Evolutionary conservation across 129 eudicot genomes (phyloP).

Genomic region (Flaveria linearis): DNA sequence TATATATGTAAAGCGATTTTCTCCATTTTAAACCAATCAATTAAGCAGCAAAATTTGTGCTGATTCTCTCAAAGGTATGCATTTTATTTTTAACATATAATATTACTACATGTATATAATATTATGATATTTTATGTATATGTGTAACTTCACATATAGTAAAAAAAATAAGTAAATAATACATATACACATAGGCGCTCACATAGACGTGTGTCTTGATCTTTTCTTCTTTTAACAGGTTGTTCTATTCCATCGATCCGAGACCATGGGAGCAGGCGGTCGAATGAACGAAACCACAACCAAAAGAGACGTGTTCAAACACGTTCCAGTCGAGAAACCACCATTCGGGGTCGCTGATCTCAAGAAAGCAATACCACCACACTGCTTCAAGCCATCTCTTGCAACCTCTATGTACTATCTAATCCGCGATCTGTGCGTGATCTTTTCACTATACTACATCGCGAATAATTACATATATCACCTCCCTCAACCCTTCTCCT

Average conservation of each 20-base stretch:
- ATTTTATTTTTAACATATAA: background rate
- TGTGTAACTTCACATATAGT: no score
- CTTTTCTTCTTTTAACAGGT: background rate
- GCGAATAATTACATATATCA: slow-evolving; percentile 33
- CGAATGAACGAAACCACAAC: slow-evolving; percentile 25
- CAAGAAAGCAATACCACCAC: slow-evolving; percentile 44
- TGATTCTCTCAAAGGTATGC: background rate
- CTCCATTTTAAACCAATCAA: background rate
- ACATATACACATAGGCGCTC: no score
- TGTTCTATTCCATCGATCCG: background rate
- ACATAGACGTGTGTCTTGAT: background rate
- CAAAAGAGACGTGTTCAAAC: slow-evolving; percentile 13
- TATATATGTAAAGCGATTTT: background rate
- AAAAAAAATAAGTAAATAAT: no score
- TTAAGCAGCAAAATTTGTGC: background rate
- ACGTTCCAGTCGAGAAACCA: slow-evolving; percentile 36
- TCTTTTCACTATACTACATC: slow-evolving; percentile 28
- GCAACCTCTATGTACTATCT: slow-evolving; percentile 28
- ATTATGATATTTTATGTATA: no score
- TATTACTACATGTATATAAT: no score
- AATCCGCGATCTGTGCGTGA: slow-evolving; percentile 18
- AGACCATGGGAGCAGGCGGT: slow-evolving; percentile 42
- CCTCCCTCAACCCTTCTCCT: slow-evolving; percentile 36
- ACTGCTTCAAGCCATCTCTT: slow-evolving; percentile 44
- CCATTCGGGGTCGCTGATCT: slow-evolving; percentile 34